Evolutionary conservation across 768 basidiomycete species (phyloP), one percentile per base, ranked within the genome.

Genomic region (Lyophyllum atratum): DNA sequence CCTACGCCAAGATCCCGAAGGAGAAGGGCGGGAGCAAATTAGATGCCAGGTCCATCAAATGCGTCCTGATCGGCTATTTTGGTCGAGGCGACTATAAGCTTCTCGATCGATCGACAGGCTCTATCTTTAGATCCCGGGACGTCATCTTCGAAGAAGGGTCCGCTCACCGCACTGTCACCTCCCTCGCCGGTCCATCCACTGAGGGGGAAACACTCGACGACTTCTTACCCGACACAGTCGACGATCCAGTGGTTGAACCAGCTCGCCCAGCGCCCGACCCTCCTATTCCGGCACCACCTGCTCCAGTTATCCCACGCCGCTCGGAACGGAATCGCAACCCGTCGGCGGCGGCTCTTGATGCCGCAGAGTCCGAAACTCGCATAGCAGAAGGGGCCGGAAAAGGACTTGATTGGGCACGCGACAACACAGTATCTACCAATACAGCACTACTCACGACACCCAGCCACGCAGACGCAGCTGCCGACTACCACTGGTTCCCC

Each of bases 131-230:
- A 15, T 50, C 59, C 0, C 34, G 66, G 4, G 58, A 70, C 37
- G 62, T 72, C 4, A 55, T 66, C 2, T 72, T 72, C 45, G 67
- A 72, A 8, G 68, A 72, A 45, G 64, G 69, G 0, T 3, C 0
- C 0, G 58, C 51, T 0, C 61, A 71, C 43, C 44, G 33, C 49
- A 46, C 59, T 17, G 8, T 29, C 21, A 9, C 22, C 11, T 22
- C 49, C 24, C 15, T 8, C 21, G 40, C 40, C 19, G 40, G 5
- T 42, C 19, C n/a, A 19, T 19, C 15, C 40, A 19, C 21, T 42
- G 40, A 42, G n/a, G 40, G 19, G 21, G 40, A 19, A 19, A 42
- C 40, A 4, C n/a, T 22, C 40, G 6, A 19, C 19, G 21, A 19
- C 40, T 19, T 42, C 40, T 42, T 22, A 6, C n/a, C n/a, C n/a